phyloP scores from a whole-genome alignment of 2,329 filamentous ascomycete species.

The Xylaria sp. region DNA sequence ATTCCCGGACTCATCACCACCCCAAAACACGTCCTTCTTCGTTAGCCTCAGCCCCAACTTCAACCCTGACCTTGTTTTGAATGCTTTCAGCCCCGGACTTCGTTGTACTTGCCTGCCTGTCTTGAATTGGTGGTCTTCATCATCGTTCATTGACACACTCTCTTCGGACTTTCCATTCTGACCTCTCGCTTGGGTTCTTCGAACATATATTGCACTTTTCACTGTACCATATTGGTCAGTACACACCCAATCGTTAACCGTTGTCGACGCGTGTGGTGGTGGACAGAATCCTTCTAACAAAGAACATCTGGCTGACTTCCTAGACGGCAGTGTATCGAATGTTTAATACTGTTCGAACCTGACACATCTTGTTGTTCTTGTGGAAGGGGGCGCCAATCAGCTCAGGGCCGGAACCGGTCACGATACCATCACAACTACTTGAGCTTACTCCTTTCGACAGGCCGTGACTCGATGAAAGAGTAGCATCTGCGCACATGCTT shows the following conservation, averaged over 20 bases:
- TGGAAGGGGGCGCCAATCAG: constrained; percentile 16
- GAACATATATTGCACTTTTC: constrained; percentile 26
- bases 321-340: constrained; percentile 29
- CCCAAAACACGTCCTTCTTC: constrained; percentile 22
- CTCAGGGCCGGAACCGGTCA: constrained; percentile 1
- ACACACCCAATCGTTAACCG: constrained; percentile 28
- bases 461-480: neutral
- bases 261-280: constrained; percentile 12
- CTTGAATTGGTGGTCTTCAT: neutral
- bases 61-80: constrained; percentile 1
- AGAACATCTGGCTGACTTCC: constrained; percentile 21
- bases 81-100: neutral
- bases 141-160: constrained; percentile 13
- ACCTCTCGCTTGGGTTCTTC: constrained; percentile 29
- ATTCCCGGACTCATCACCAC: constrained; percentile 24
- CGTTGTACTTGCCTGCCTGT: constrained; percentile 22
- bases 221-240: constrained; percentile 43
- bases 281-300: constrained; percentile 12
- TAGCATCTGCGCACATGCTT: constrained; percentile 15
- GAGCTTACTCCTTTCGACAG: too few species aligned
- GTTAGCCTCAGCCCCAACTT: constrained; percentile 21
- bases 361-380: constrained; percentile 13
- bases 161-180: constrained; percentile 15
- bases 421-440: constrained; percentile 1
- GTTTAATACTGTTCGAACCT: constrained; percentile 29